A percentile compares a stretch with the other conserved stretches of the same genome.
These are phyloP conservation scores for Lentithecium fluviatile DNA, from an alignment of 495 filamentous ascomycete species.

Conservation along the genomic window DNA sequence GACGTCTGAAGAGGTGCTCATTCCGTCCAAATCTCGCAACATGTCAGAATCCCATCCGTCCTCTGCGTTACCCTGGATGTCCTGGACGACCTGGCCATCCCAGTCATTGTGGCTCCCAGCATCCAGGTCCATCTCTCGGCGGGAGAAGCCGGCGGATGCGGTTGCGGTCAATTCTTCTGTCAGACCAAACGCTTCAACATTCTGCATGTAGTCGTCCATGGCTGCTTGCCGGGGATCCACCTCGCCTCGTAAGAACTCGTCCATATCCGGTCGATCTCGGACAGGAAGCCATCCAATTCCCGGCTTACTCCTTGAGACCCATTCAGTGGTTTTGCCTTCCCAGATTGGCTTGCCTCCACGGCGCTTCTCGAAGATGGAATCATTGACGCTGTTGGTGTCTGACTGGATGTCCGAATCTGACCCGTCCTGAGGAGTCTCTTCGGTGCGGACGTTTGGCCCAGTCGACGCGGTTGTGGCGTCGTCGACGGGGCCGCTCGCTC, in stretches of 20 bases:
- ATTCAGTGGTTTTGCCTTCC: constrained; percentile 13
- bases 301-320: constrained; percentile 32
- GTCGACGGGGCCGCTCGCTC: too few species aligned
- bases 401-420: constrained; percentile 2
- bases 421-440: neutral
- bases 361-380: constrained; percentile 13
- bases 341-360: constrained; percentile 21
- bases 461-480: too few species aligned
- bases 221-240: constrained; percentile 48
- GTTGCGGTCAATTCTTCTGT: constrained; percentile 1
- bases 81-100: neutral
- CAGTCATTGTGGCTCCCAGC: constrained; percentile 34
- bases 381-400: constrained; percentile 17
- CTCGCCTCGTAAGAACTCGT: constrained; percentile 4
- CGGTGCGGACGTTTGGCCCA: too few species aligned
- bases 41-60: constrained; percentile 45
- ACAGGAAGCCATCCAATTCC: constrained; percentile 31
- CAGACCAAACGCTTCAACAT: constrained; percentile 48
- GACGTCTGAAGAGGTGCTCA: constrained; percentile 45
- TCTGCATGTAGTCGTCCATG: constrained; percentile 71
- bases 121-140: constrained; percentile 23
- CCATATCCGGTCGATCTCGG: constrained; percentile 16
- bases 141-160: constrained; percentile 8
- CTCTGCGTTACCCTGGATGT: constrained; percentile 3
- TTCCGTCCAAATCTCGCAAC: constrained; percentile 48